These are phyloP conservation scores for Aspergillus nomiae DNA, from an alignment of 2,329 filamentous ascomycete species.

Conservation along the genomic window DNA sequence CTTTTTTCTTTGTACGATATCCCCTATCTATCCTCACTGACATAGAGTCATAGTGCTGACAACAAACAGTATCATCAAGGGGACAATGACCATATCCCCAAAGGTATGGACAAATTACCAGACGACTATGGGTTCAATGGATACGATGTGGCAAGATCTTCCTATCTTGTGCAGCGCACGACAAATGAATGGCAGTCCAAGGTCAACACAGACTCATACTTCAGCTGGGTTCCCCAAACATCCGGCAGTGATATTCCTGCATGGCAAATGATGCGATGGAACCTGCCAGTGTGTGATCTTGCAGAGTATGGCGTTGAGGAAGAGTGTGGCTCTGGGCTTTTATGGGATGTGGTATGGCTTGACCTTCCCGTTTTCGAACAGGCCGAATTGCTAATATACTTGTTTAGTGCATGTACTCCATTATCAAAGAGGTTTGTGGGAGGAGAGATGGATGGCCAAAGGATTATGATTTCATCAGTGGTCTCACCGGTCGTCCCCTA, in stretches of 20 bases:
- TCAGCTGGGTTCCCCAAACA: not conserved
- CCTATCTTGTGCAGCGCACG: not conserved
- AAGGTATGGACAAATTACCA: not conserved
- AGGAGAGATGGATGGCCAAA: not conserved
- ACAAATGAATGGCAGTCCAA: not conserved
- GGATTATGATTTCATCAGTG: not conserved
- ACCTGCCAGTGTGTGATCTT: not conserved
- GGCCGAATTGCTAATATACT: not conserved
- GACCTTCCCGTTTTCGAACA: not conserved
- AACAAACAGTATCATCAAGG: not conserved
- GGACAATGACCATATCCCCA: not conserved
- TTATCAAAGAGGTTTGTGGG: not conserved
- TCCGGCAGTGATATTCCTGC: not conserved
- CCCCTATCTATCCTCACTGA: not conserved
- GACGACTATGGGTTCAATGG: not conserved
- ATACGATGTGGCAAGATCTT: not conserved
- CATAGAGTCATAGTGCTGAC: not conserved
- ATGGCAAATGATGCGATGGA: slow-evolving; percentile 1
- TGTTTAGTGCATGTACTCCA: not conserved
- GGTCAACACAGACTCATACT: not conserved
- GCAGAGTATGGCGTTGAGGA: not conserved
- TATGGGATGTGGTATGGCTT: not conserved
- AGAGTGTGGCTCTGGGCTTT: not conserved
- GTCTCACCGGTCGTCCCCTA: not conserved
- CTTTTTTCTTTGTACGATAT: not conserved